Evolutionary conservation across 2,329 filamentous ascomycete species (phyloP).

Genomic region (Tolypocladium endophyticum): DNA sequence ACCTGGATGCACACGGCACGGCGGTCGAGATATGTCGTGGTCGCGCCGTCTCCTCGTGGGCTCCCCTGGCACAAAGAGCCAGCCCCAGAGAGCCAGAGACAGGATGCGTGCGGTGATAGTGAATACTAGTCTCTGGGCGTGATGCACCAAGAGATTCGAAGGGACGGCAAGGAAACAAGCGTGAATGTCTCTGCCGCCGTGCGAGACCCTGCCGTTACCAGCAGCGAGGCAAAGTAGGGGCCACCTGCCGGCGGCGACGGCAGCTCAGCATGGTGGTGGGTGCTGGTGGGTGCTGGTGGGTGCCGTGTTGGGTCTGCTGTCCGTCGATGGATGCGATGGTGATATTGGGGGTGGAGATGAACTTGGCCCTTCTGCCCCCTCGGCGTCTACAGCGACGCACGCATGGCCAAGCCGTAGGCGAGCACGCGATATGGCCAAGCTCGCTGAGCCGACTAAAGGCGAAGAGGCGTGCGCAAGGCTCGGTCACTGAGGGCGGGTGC

Average conservation of each 20-base stretch:
- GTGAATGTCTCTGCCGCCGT: not conserved
- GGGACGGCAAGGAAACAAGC: not conserved
- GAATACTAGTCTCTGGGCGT: not conserved
- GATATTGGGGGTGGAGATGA: not conserved
- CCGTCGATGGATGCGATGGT: not conserved
- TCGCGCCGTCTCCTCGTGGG: not conserved
- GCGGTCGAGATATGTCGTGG: not conserved
- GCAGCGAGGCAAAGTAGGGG: not conserved
- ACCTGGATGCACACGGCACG: not conserved
- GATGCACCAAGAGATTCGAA: not conserved
- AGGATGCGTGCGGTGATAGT: not conserved
- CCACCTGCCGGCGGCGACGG: not conserved
- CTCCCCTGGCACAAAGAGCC: not conserved
- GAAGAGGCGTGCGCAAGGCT: not conserved
- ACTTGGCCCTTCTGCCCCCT: not conserved
- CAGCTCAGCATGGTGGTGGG: not conserved
- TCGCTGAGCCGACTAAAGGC: not conserved
- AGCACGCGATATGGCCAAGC: not conserved
- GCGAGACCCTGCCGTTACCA: not conserved
- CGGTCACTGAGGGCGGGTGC: not conserved
- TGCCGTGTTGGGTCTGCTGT: not conserved
- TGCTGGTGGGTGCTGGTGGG: not conserved
- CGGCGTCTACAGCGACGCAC: not conserved
- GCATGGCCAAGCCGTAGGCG: not conserved
- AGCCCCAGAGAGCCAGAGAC: not conserved